Evolutionary conservation across 306 rosid genomes (phyloP).

Genomic region (Lagenaria siceraria): DNA sequence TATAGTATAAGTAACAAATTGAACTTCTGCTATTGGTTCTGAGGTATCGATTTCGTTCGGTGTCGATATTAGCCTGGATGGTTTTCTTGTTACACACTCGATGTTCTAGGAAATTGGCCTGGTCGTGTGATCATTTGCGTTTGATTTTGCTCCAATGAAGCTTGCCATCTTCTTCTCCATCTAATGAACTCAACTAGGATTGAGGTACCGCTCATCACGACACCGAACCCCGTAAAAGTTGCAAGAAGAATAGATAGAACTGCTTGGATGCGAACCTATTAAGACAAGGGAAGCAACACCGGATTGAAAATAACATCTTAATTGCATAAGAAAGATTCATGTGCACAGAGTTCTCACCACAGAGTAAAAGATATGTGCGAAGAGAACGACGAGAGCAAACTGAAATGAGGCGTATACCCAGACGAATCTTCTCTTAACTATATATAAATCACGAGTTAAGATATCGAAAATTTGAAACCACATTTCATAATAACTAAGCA

Average conservation of each 20-base stretch:
- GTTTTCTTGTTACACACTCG: conserved; percentile 11
- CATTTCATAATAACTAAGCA: neutral
- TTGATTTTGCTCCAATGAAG: conserved; percentile 29
- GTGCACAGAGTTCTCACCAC: conserved; percentile 38
- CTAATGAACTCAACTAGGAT: conserved; percentile 40
- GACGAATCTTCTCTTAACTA: conserved; percentile 67
- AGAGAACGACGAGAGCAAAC: conserved; percentile 69
- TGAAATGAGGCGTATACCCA: conserved; percentile 85
- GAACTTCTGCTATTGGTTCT: neutral
- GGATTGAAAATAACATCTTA: neutral
- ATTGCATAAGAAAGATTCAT: neutral
- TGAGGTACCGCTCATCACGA: conserved; percentile 90
- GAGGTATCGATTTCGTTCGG: conserved; percentile 6
- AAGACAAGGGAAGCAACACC: neutral
- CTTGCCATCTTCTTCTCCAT: conserved; percentile 57
- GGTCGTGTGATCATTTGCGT: conserved; percentile 17
- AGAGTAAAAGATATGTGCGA: conserved; percentile 77
- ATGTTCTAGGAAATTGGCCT: conserved; percentile 20
- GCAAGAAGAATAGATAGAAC: conserved; percentile 78
- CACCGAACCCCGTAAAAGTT: conserved; percentile 83
- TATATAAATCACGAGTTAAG: conserved; percentile 17
- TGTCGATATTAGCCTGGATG: neutral
- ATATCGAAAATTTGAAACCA: neutral
- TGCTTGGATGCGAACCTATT: conserved; percentile 66
- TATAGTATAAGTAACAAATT: neutral